A percentile compares a stretch with the other conserved stretches of the same genome.
Conservation (phyloP, 768 basidiomycete genomes). For the Macrolepiota albuminosa region DNA sequence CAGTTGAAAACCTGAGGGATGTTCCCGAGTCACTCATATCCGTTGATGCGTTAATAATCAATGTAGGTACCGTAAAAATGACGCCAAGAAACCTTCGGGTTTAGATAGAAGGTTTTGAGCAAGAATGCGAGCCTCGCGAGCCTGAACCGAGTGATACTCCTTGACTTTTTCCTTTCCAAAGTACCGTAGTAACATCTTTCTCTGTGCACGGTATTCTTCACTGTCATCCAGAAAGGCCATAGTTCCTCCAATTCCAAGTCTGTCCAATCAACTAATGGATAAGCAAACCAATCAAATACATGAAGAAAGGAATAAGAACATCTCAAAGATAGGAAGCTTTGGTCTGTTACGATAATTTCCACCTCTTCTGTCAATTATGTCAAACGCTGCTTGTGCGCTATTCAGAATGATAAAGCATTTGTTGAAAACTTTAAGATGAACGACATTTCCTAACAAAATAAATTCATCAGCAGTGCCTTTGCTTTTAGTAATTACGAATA, state of each 20-base stretch:
- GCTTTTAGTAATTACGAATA: neutral
- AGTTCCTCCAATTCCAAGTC: conserved; percentile 6
- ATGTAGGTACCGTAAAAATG: neutral
- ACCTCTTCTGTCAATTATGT: conserved; percentile 23
- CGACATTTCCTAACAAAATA: conserved; percentile 11
- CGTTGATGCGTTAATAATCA: neutral
- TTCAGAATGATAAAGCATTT: conserved; percentile 19
- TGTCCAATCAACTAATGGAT: neutral
- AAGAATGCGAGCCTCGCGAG: neutral
- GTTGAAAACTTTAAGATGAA: conserved; percentile 20
- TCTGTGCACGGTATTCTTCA: conserved; percentile 9
- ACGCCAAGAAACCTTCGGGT: neutral
- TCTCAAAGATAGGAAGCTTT: conserved; percentile 14
- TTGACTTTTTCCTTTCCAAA: conserved; percentile 8
- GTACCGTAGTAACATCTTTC: conserved; percentile 7
- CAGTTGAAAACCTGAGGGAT: conserved; percentile 9
- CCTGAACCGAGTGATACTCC: neutral
- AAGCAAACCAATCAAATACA: neutral
- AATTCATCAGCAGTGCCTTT: neutral
- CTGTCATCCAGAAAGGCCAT: conserved; percentile 10
- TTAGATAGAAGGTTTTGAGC: conserved; percentile 8
- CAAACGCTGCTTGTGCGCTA: conserved; percentile 19
- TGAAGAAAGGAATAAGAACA: conserved; percentile 1
- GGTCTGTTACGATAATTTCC: conserved; percentile 22
- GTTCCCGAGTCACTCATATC: neutral